Evolutionary conservation across 805 yeast genomes (phyloP).

Genomic region (Saturnispora besseyi): DNA sequence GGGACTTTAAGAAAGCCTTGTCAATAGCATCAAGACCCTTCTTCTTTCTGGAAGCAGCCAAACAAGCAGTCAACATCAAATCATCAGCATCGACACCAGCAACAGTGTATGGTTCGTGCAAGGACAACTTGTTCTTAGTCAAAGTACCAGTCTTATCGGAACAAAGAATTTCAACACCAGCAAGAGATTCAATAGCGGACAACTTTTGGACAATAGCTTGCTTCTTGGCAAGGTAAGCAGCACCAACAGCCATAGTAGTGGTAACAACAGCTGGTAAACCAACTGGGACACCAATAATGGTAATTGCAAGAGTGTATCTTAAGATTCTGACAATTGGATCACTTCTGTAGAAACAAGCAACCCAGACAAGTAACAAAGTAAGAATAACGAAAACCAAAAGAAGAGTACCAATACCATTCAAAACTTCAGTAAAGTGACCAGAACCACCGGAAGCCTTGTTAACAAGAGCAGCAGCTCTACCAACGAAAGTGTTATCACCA

Average conservation of each 20-base stretch:
- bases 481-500: conserved; percentile 92
- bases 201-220: conserved; percentile 95
- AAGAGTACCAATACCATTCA: conserved; percentile 95
- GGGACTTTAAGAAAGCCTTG: no score
- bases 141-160: conserved; percentile 97
- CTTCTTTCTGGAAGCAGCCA: conserved; percentile 30
- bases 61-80: conserved; percentile 93
- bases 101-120: conserved; percentile 96
- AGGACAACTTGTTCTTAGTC: conserved; percentile 92
- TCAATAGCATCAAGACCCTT: no score
- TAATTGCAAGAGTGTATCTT: conserved; percentile 89
- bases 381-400: conserved; percentile 80
- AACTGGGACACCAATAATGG: conserved; percentile 96
- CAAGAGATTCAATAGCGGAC: conserved; percentile 93
- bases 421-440: conserved; percentile 96
- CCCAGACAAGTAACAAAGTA: conserved; percentile 85
- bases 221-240: conserved; percentile 95
- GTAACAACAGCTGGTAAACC: conserved; percentile 98
- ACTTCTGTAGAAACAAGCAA: conserved; percentile 90
- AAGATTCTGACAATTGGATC: conserved; percentile 77
- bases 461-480: conserved; percentile 95
- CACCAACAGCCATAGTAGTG: conserved; percentile 99
- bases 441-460: conserved; percentile 87
- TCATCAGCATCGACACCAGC: conserved; percentile 95
- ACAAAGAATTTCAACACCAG: conserved; percentile 96